Percentiles rank a stretch among this genome's conserved stretches.
Conservation (phyloP, 345 rosid genomes). For the Lepidium africanum region DNA sequence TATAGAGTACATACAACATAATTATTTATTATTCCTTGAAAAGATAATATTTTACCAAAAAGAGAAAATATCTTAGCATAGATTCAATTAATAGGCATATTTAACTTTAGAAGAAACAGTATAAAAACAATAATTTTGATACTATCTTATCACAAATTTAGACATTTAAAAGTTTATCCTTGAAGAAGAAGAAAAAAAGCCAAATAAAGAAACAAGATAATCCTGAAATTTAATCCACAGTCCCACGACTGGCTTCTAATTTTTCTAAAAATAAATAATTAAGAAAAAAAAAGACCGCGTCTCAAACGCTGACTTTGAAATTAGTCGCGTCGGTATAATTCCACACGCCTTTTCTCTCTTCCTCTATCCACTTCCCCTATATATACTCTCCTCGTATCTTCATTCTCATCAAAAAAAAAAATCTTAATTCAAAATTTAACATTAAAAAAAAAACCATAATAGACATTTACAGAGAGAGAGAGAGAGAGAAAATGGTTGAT, state of each 20-base stretch:
- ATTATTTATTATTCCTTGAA: background rate
- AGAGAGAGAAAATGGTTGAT: conserved; percentile 50
- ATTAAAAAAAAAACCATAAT: background rate
- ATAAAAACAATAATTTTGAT: background rate
- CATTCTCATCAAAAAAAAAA: background rate
- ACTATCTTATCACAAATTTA: conserved; percentile 1
- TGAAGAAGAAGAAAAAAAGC: background rate
- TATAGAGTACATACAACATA: too few species aligned
- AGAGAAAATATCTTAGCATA: background rate
- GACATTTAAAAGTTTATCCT: background rate
- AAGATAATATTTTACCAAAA: background rate
- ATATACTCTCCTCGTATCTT: conserved; percentile 11
- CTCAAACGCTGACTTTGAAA: conserved; percentile 20
- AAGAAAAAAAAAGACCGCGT: conserved; percentile 18
- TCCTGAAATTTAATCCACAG: conserved; percentile 21
- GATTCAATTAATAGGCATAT: background rate
- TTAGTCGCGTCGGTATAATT: conserved; percentile 21
- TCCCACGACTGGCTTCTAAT: conserved; percentile 1
- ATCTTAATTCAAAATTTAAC: background rate
- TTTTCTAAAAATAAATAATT: background rate
- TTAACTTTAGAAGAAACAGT: background rate
- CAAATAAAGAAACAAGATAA: conserved; percentile 8
- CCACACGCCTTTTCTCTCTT: conserved; percentile 21
- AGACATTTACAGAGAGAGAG: background rate
- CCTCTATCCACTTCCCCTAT: conserved; percentile 11